These are phyloP conservation scores for Hemisphaericaspora subhashii DNA, from an alignment of 1,139 yeast species.

Conservation along the genomic window DNA sequence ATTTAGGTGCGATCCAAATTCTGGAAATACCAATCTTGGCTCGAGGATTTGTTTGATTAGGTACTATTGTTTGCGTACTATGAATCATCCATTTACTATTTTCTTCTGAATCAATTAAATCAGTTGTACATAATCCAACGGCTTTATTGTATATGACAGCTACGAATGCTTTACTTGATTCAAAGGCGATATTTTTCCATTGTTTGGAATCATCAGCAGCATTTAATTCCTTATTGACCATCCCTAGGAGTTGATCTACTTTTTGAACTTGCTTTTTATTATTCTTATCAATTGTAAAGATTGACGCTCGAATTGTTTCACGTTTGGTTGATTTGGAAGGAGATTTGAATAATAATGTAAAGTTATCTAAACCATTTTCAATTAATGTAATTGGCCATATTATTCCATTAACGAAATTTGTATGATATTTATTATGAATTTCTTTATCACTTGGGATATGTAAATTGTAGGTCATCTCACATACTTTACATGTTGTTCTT, in stretches of 20 bases:
- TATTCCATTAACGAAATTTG: constrained; percentile 47
- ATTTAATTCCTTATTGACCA: constrained; percentile 60
- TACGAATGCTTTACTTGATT: constrained; percentile 46
- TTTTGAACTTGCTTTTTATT: constrained; percentile 22
- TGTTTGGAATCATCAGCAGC: constrained; percentile 54
- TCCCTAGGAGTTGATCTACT: constrained; percentile 31
- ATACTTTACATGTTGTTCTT: constrained; percentile 45
- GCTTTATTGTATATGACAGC: constrained; percentile 40
- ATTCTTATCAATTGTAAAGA: constrained; percentile 19
- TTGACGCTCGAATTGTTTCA: constrained; percentile 12
- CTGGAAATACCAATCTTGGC: constrained; percentile 59
- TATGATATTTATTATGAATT: constrained; percentile 51
- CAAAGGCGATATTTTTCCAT: constrained; percentile 38
- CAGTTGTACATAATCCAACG: constrained; percentile 55
- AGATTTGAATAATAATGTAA: too few species aligned
- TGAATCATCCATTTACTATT: constrained; percentile 52
- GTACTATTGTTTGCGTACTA: constrained; percentile 34
- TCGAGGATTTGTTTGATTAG: constrained; percentile 28
- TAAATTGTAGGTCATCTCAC: constrained; percentile 61
- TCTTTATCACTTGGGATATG: constrained; percentile 44
- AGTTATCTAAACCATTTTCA: constrained; percentile 31
- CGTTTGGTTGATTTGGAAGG: constrained; percentile 5
- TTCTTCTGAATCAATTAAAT: constrained; percentile 28
- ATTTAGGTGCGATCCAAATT: constrained; percentile 58
- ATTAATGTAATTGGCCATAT: constrained; percentile 32